Evolutionary conservation across 805 yeast species (phyloP).

Genomic region (Metschnikowia peoriensis): DNA sequence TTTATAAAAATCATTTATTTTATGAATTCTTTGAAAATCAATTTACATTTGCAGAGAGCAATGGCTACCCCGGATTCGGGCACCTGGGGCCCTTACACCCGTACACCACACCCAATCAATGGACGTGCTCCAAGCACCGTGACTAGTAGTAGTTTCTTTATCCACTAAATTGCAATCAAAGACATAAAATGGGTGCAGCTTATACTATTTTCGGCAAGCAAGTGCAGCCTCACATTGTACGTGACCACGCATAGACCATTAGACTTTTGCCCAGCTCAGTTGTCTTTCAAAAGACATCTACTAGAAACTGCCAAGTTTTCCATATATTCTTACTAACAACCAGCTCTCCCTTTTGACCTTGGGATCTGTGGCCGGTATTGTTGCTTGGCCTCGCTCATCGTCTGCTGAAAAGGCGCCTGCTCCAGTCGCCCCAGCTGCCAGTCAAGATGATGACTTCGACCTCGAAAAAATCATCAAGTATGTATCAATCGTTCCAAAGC

Average conservation of each 20-base stretch:
- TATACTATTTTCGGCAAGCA: conserved; percentile 44
- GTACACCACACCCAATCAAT: conserved; percentile 4
- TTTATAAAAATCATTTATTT: no score
- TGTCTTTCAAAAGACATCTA: no score
- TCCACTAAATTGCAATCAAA: not conserved
- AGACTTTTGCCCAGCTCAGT: not conserved
- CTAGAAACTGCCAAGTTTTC: no score
- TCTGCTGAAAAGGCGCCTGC: conserved; percentile 23
- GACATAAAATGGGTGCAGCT: conserved; percentile 37
- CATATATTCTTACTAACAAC: conserved; percentile 10
- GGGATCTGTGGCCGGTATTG: conserved; percentile 37
- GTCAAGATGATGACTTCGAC: conserved; percentile 43
- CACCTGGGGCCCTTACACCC: not conserved
- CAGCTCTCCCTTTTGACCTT: conserved; percentile 43
- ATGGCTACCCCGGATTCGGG: conserved; percentile 8
- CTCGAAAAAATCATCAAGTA: conserved; percentile 43
- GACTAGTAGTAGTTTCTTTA: not conserved
- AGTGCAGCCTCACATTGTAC: conserved; percentile 45
- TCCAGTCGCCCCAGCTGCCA: conserved; percentile 20
- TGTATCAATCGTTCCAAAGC: conserved; percentile 18
- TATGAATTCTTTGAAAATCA: no score
- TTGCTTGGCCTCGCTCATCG: conserved; percentile 36
- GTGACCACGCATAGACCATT: conserved; percentile 16
- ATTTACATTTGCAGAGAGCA: not conserved
- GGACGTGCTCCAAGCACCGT: not conserved